A percentile compares a stretch with the other conserved stretches of the same genome.
phyloP scores from a whole-genome alignment of 1,284 basidiomycete species.

The Tetrapyrgos nigripes region DNA sequence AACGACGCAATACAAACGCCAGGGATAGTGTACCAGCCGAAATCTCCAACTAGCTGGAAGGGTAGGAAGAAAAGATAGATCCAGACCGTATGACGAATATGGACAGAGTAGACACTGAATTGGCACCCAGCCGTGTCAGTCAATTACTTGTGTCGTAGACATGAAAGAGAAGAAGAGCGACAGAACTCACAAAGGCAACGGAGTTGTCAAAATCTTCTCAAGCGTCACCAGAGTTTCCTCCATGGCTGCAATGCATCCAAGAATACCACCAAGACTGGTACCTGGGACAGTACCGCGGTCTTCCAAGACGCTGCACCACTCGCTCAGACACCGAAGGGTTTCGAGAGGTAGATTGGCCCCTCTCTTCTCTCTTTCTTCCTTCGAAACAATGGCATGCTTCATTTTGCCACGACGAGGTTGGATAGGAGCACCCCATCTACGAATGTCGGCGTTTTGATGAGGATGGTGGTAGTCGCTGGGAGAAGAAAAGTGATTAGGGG shows the following conservation, averaged over 20 bases:
- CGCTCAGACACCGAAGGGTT: slow-evolving; percentile 57
- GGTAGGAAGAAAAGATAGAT: slow-evolving; percentile 75
- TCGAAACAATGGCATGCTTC: slow-evolving; percentile 1
- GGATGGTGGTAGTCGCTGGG: too few species aligned
- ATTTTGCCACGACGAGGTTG: slow-evolving; percentile 11
- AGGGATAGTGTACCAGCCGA: slow-evolving; percentile 65
- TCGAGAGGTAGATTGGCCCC: slow-evolving; percentile 56
- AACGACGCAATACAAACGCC: slow-evolving; percentile 67
- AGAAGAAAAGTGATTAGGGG: too few species aligned
- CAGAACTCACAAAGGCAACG: slow-evolving; percentile 62
- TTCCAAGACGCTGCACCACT: slow-evolving; percentile 64
- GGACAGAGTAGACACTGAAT: slow-evolving; percentile 56
- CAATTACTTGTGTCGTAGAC: slow-evolving; percentile 24
- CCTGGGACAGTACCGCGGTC: slow-evolving; percentile 60
- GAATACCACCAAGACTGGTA: slow-evolving; percentile 56
- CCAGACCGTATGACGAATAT: slow-evolving; percentile 61
- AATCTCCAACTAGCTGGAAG: slow-evolving; percentile 68
- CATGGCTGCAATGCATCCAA: slow-evolving; percentile 52
- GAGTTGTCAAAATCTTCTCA: slow-evolving; percentile 60
- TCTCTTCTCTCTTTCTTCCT: neutral
- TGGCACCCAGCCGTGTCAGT: slow-evolving; percentile 31
- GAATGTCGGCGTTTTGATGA: neutral
- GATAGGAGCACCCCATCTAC: slow-evolving; percentile 15
- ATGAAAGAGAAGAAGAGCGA: slow-evolving; percentile 3
- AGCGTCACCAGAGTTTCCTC: slow-evolving; percentile 54